phyloP scores from a whole-genome alignment of 495 filamentous ascomycete genomes.

The Hamigera avellanea region DNA sequence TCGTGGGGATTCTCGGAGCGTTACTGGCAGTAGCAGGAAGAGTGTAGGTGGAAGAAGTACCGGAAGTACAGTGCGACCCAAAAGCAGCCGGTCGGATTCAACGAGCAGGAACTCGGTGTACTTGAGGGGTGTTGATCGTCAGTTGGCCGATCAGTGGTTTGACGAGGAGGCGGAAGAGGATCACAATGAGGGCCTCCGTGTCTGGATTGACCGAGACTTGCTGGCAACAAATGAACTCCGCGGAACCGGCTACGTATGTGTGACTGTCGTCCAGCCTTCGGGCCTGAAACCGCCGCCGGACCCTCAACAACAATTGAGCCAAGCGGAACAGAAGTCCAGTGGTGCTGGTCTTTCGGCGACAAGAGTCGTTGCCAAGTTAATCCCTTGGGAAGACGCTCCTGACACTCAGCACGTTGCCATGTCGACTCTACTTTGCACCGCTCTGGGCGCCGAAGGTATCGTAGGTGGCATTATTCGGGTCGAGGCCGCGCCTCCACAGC shows the following conservation, averaged over 20 bases:
- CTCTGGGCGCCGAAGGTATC: conserved; percentile 55
- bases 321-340: conserved; percentile 40
- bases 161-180: conserved; percentile 42
- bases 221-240: conserved; percentile 56
- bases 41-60: conserved; percentile 63
- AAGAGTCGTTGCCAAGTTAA: conserved; percentile 64
- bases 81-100: conserved; percentile 43
- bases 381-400: conserved; percentile 77
- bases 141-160: conserved; percentile 57
- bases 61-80: conserved; percentile 52
- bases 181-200: conserved; percentile 50
- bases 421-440: conserved; percentile 60
- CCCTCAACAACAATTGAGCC: conserved; percentile 55
- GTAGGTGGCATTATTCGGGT: conserved; percentile 83
- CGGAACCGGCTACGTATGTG: conserved; percentile 58
- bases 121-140: conserved; percentile 64
- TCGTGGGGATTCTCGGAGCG: conserved; percentile 53
- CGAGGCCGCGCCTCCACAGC: conserved; percentile 55
- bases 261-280: conserved; percentile 70
- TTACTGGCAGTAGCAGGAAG: conserved; percentile 54
- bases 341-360: conserved; percentile 50
- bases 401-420: conserved; percentile 66
- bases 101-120: conserved; percentile 55
- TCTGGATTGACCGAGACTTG: conserved; percentile 76
- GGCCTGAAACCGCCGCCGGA: conserved; percentile 66